Base-by-base conservation (phyloP, 78 protist species). In the Emiliania huxleyi region DNA sequence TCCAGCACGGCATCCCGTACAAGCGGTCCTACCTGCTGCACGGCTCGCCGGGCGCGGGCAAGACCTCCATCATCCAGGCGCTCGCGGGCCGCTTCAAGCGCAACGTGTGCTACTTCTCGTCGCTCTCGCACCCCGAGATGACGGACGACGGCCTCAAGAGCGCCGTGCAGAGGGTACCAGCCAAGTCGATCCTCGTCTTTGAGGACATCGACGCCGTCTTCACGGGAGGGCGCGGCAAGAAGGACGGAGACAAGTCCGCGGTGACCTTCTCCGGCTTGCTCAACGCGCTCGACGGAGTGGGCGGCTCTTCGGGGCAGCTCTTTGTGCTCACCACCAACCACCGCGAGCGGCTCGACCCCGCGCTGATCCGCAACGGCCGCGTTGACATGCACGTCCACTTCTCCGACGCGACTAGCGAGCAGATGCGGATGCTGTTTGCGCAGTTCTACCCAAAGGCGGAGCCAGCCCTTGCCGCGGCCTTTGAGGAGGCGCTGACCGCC, bases 211-310 rank as follows among this genome's bases (percentile, higher is more conserved):
- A 93, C 94, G 90, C 91, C 1, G 26, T 93, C 45, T 85, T 87
- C 87, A 29, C 35, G 85, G 84, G 56, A 19, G 38, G 25, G 25
- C 93, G 73, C 73, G 73, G 2, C 38, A 26, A 21, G 73, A 62
- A 48, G 52, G 45, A 19, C 44, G 40, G 45, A 0, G 23, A 71
- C 83, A 21, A 89, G 71, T 46, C 48, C 2, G 6, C 26, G 35
- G 35, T 93, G 33, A 83, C 95, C 43, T 93, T 93, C 90, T 48
- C 85, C 29, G 95, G 95, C 26, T 46, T 93, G 43, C 91, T 93
- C 62, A 93, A 93, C 69, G 95, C 91, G 5, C 90, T 93, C 21
- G 95, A 93, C 44, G 95, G 95, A 23, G 87, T 93, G 49, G 93
- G 93, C 38, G 38, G 35, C 22, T 35, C 56, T 15, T 11, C 25